Percentiles rank a stretch among this genome's conserved stretches.
Conservation (phyloP, 2,329 filamentous ascomycete genomes). For the Monilinia polystroma region DNA sequence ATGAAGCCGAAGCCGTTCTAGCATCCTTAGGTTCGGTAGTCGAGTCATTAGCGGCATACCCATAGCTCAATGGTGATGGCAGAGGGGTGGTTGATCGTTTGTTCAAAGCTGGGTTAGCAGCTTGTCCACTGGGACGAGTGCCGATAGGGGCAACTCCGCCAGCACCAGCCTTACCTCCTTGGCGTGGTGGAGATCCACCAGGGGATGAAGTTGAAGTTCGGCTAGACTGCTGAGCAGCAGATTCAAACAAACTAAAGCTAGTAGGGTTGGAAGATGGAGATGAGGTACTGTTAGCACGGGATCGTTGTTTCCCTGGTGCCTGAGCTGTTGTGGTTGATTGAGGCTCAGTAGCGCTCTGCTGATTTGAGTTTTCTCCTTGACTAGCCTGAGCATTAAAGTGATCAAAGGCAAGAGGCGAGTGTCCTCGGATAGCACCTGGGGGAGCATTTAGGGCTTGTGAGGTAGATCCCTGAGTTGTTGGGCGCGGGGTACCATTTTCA, state of each 20-base stretch:
- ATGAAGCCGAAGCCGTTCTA: constrained; percentile 53
- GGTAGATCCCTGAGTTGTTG: constrained; percentile 63
- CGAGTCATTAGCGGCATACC: constrained; percentile 60
- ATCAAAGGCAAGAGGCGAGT: constrained; percentile 80
- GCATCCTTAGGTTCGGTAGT: constrained; percentile 44
- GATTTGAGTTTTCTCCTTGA: constrained; percentile 32
- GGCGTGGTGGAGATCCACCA: constrained; percentile 73
- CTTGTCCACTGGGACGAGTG: constrained; percentile 70
- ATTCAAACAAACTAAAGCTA: constrained; percentile 61
- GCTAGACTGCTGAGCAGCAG: constrained; percentile 62
- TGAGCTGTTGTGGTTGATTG: constrained; percentile 48
- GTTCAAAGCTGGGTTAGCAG: constrained; percentile 60
- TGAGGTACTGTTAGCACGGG: constrained; percentile 78
- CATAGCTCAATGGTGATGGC: constrained; percentile 80
- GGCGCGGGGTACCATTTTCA: constrained; percentile 62
- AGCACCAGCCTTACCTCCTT: constrained; percentile 57
- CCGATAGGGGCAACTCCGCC: constrained; percentile 86
- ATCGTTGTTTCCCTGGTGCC: constrained; percentile 45
- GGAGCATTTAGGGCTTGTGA: constrained; percentile 60
- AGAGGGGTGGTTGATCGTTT: constrained; percentile 81
- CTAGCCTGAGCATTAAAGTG: constrained; percentile 51
- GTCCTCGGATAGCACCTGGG: constrained; percentile 62
- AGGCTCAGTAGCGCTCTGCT: constrained; percentile 45
- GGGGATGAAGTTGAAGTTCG: constrained; percentile 86
- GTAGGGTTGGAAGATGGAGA: constrained; percentile 72